Evolutionary conservation across 163 green algal species (phyloP).

Genomic region (Picocystis sp.): DNA sequence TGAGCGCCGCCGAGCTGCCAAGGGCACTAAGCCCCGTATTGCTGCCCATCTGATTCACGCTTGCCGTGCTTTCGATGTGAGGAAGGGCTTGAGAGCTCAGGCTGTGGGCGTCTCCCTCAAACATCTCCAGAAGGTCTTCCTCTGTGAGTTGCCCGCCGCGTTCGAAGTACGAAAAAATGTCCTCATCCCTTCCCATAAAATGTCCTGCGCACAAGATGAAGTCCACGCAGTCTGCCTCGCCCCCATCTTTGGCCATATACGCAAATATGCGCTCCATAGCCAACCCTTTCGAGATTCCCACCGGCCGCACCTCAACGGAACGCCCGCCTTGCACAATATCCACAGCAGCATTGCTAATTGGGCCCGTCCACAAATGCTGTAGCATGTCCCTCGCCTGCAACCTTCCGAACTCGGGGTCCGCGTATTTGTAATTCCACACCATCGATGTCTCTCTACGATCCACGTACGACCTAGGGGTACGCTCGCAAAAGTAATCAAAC

Average conservation of each 20-base stretch:
- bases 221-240: slow-evolving; percentile 23
- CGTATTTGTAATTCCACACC: slow-evolving; percentile 98
- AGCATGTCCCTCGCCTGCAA: slow-evolving; percentile 51
- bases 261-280: slow-evolving; percentile 57
- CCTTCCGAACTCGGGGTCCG: slow-evolving; percentile 26
- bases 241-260: slow-evolving; percentile 33
- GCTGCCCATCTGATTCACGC: no score
- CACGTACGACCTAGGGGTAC: slow-evolving; percentile 82
- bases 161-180: slow-evolving; percentile 80
- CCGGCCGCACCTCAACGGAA: slow-evolving; percentile 73
- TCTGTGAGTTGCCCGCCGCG: slow-evolving; percentile 7
- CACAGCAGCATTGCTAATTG: slow-evolving; percentile 87
- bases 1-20: slow-evolving; percentile 15
- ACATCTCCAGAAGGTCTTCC: slow-evolving; percentile 2
- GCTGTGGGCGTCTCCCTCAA: no score
- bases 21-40: neutral
- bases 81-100: no score
- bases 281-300: slow-evolving; percentile 86
- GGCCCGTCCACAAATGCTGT: slow-evolving; percentile 94
- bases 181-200: slow-evolving; percentile 74
- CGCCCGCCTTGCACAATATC: slow-evolving; percentile 79
- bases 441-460: slow-evolving; percentile 69
- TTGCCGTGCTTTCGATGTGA: no score
- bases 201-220: slow-evolving; percentile 68
- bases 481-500: slow-evolving; percentile 97